Conservation (phyloP, 2,329 filamentous ascomycete genomes). For the Colletotrichum shisoi region DNA sequence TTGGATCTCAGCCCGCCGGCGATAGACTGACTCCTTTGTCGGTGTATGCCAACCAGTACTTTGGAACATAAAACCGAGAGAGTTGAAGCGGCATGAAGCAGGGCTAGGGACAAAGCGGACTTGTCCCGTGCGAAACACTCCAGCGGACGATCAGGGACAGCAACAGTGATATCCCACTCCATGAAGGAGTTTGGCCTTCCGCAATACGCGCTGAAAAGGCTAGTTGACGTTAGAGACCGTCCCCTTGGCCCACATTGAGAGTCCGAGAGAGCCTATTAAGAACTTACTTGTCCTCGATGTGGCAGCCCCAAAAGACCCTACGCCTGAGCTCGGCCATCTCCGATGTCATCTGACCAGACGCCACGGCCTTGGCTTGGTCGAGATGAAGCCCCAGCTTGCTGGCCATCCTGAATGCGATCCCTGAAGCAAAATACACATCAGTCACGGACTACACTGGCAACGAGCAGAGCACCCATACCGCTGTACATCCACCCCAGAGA, state of each 20-base stretch:
- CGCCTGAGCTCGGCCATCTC: slow-evolving; percentile 17
- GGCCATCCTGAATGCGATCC: slow-evolving; percentile 26
- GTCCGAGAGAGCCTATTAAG: accelerated
- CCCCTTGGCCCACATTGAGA: not conserved
- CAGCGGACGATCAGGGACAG: not conserved
- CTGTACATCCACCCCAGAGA: slow-evolving; percentile 31
- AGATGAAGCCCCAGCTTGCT: slow-evolving; percentile 20
- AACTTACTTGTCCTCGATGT: slow-evolving; percentile 24
- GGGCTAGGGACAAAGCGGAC: not conserved
- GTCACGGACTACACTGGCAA: not conserved
- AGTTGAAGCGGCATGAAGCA: not conserved
- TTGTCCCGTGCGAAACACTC: not conserved
- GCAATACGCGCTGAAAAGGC: slow-evolving; percentile 18
- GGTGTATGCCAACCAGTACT: not conserved
- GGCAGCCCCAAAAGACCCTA: slow-evolving; percentile 33
- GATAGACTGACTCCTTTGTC: not conserved
- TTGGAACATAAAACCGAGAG: slow-evolving; percentile 18
- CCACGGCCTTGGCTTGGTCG: slow-evolving; percentile 23
- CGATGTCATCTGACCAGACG: slow-evolving; percentile 5
- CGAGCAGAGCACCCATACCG: not conserved
- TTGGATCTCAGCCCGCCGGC: not conserved
- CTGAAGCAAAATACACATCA: not conserved
- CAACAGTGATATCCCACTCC: slow-evolving; percentile 16
- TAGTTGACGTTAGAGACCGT: not conserved
- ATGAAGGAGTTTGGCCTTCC: slow-evolving; percentile 24